Conservation (phyloP, 495 filamentous ascomycete species). For the Xylaria scruposa region DNA sequence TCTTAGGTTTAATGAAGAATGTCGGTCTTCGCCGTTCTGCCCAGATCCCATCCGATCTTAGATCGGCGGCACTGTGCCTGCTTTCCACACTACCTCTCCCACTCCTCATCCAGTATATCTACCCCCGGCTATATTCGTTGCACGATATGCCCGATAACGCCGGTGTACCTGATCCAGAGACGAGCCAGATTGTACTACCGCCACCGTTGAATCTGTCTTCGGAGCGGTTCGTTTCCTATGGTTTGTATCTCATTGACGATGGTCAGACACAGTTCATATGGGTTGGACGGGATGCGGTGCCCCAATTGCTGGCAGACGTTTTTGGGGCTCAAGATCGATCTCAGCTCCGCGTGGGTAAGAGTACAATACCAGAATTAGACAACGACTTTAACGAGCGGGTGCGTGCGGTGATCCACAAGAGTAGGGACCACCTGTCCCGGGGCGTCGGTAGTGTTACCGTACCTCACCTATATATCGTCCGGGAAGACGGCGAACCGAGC, state of each 20-base stretch:
- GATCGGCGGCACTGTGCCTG: slow-evolving; percentile 89
- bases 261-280: slow-evolving; percentile 97
- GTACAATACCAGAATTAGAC: slow-evolving; percentile 80
- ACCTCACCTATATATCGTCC: slow-evolving; percentile 90
- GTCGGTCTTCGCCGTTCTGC: slow-evolving; percentile 93
- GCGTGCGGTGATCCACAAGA: slow-evolving; percentile 89
- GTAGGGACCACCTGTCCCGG: slow-evolving; percentile 79
- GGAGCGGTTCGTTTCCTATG: slow-evolving; percentile 84
- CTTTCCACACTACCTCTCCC: slow-evolving; percentile 92
- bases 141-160: slow-evolving; percentile 98
- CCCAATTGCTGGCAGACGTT: slow-evolving; percentile 86
- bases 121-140: slow-evolving; percentile 89
- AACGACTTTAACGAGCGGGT: slow-evolving; percentile 97
- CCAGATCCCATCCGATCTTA: slow-evolving; percentile 94
- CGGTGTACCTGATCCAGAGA: slow-evolving; percentile 81
- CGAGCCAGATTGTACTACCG: slow-evolving; percentile 86
- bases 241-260: slow-evolving; percentile 97
- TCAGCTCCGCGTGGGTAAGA: slow-evolving; percentile 90
- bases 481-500: slow-evolving; percentile 94
- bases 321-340: slow-evolving; percentile 83
- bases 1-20: slow-evolving; percentile 94
- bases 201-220: slow-evolving; percentile 87
- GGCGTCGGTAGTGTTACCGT: slow-evolving; percentile 90
- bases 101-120: slow-evolving; percentile 95
- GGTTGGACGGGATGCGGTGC: slow-evolving; percentile 92